phyloP scores from a whole-genome alignment of 2,329 filamentous ascomycete species.

The Fusarium anthophilum region DNA sequence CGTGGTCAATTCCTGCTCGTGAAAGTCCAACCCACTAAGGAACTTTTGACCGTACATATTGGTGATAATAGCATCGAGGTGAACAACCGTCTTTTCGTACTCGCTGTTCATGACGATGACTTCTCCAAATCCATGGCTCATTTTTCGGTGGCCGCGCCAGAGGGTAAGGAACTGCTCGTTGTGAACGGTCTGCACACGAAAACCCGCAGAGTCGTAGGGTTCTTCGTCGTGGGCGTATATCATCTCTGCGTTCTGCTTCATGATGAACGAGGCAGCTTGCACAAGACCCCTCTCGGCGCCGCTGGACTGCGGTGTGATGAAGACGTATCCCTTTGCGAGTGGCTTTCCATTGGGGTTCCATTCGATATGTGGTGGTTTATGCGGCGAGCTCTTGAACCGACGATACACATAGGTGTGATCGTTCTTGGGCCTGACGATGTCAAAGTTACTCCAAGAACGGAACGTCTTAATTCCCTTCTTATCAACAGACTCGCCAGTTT shows the following conservation, averaged over 20 bases:
- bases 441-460: conserved; percentile 32
- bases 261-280: conserved; percentile 33
- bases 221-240: conserved; percentile 41
- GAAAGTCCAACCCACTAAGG: conserved; percentile 30
- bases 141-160: conserved; percentile 42
- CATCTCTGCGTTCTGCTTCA: conserved; percentile 44
- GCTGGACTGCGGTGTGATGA: conserved; percentile 37
- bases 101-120: conserved; percentile 44
- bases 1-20: conserved; percentile 36
- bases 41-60: neutral
- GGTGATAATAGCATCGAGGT: conserved; percentile 13
- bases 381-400: conserved; percentile 38
- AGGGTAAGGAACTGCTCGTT: conserved; percentile 45
- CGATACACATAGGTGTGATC: conserved; percentile 29
- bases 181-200: conserved; percentile 43
- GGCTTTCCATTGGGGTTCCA: conserved; percentile 26
- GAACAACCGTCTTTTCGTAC: conserved; percentile 36
- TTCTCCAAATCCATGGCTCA: conserved; percentile 46
- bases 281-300: conserved; percentile 9
- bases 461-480: conserved; percentile 9
- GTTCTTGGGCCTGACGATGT: conserved; percentile 25
- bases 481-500: neutral
- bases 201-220: conserved; percentile 22
- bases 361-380: conserved; percentile 34
- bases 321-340: conserved; percentile 40